Base-by-base conservation (phyloP, 108 stramenopile genomes). In the Conticribra weissflogii region DNA sequence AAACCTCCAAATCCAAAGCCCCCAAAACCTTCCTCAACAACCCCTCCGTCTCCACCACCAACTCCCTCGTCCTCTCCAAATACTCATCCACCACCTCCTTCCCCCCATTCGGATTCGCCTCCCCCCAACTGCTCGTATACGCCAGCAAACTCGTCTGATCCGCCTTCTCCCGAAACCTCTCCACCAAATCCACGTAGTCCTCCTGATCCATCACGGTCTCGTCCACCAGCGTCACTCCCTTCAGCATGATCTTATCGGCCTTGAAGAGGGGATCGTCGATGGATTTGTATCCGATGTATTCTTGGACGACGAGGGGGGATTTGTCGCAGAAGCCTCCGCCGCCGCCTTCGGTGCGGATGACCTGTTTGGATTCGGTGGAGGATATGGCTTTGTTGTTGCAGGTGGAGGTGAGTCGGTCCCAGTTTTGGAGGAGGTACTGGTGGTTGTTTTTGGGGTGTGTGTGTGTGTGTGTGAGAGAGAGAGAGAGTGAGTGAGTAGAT, bases 11-110 rank as follows among this genome's bases (percentile, higher is more conserved):
- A 36, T 83, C 74, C 52, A 91, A 68, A 47, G 82, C 86, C 8
- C 56, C 66, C 64, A 87, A 65, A n/a, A 86, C 68, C 32, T 71
- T 47, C 59, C 83, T 76, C 22, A 91, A 65, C n/a, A 85, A 71
- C 17, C 66, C 25, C 60, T 91, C 90, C 0, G 87, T 85, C 48
- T 84, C 81, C 3, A 72, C 27, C 16, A 91, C 90, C 32, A 87
- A 83, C 46, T 65, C 68, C 57, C 76, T 88, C 3, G 90, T 88
- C 41, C 76, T 70, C 28, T 88, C 86, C 58, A 91, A 67, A 59
- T 91, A 91, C n/a, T 87, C 87, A 71, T 91, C 90, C 53, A 88
- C 75, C 18, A 81, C 81, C 33, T 91, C 90, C 59, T 91, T 88
- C 16, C 90, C 85, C 1, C 90, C 90, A 63, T 88, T 88, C 63